A percentile compares a stretch with the other conserved stretches of the same genome.
Conservation (phyloP, 1,139 yeast species). For the Candida buenavistaensis region DNA sequence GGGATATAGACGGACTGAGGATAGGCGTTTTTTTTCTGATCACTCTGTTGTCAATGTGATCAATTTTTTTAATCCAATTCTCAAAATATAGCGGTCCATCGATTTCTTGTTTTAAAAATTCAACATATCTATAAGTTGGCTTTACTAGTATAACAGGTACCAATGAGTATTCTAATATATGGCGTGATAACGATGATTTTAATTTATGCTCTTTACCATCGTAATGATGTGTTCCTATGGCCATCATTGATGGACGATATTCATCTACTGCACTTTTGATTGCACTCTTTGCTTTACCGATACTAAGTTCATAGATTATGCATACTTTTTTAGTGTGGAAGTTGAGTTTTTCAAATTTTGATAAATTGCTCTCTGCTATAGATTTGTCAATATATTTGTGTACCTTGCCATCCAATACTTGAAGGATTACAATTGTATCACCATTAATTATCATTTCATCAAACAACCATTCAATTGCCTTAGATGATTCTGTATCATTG, state of each 20-base stretch:
- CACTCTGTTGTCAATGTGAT: conserved; percentile 13
- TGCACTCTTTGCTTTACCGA: conserved; percentile 60
- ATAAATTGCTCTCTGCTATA: conserved; percentile 35
- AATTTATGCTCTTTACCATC: conserved; percentile 38
- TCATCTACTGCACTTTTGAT: conserved; percentile 57
- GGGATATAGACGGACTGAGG: conserved; percentile 20
- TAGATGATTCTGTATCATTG: conserved; percentile 54
- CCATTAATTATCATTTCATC: conserved; percentile 64
- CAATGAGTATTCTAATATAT: conserved; percentile 64
- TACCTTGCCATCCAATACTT: conserved; percentile 53
- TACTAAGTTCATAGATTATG: conserved; percentile 57
- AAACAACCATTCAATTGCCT: conserved; percentile 66
- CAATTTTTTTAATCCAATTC: conserved; percentile 28
- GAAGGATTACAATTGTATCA: conserved; percentile 61
- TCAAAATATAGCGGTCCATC: conserved; percentile 32
- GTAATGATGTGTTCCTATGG: conserved; percentile 59
- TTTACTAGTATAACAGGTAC: conserved; percentile 71
- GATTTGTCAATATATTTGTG: conserved; percentile 28
- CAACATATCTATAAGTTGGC: conserved; percentile 49
- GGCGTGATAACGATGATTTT: conserved; percentile 53
- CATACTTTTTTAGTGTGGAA: conserved; percentile 48
- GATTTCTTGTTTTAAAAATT: conserved; percentile 24
- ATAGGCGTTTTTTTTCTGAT: conserved; percentile 14
- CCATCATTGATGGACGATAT: conserved; percentile 63
- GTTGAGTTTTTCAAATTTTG: conserved; percentile 49